Conservation (phyloP, 2,329 filamentous ascomycete genomes). For the Myotisia sp. region DNA sequence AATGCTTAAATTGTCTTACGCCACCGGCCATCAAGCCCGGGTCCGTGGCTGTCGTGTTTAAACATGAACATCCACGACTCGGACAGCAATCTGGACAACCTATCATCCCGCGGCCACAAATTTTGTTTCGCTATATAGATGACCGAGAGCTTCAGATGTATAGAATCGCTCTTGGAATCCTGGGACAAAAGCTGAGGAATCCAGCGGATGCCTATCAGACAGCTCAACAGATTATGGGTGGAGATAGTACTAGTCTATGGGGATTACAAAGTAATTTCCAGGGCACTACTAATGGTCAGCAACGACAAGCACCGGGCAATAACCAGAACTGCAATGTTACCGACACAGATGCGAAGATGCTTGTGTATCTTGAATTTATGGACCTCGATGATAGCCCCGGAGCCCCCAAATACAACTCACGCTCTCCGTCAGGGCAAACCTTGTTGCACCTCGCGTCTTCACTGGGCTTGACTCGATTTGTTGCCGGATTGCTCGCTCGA, state of each 20-base stretch:
- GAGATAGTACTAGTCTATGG: slow-evolving; percentile 35
- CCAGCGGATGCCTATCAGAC: slow-evolving; percentile 36
- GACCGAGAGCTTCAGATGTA: slow-evolving; percentile 36
- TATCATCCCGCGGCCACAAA: slow-evolving; percentile 35
- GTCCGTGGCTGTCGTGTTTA: slow-evolving; percentile 56
- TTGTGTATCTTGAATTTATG: slow-evolving; percentile 63
- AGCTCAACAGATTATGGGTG: slow-evolving; percentile 35
- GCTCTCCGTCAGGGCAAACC: slow-evolving; percentile 53
- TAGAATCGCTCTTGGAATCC: slow-evolving; percentile 30
- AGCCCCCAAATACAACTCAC: slow-evolving; percentile 52
- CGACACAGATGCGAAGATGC: slow-evolving; percentile 52
- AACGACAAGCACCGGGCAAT: slow-evolving; percentile 28
- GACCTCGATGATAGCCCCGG: slow-evolving; percentile 62
- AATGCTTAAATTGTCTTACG: slow-evolving; percentile 63
- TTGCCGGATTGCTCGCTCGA: slow-evolving; percentile 59
- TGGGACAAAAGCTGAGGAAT: slow-evolving; percentile 34
- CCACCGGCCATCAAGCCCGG: slow-evolving; percentile 56
- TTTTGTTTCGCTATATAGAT: slow-evolving; percentile 54
- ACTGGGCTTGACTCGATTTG: slow-evolving; percentile 59
- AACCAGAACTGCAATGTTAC: slow-evolving; percentile 28
- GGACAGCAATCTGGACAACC: slow-evolving; percentile 32
- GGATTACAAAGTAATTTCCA: slow-evolving; percentile 30
- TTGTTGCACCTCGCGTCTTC: slow-evolving; percentile 69
- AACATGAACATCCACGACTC: slow-evolving; percentile 38
- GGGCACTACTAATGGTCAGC: slow-evolving; percentile 32